A percentile compares a stretch with the other conserved stretches of the same genome.
phyloP scores from a whole-genome alignment of 2,329 filamentous ascomycete species.

The Hymenoscyphus albidus region DNA sequence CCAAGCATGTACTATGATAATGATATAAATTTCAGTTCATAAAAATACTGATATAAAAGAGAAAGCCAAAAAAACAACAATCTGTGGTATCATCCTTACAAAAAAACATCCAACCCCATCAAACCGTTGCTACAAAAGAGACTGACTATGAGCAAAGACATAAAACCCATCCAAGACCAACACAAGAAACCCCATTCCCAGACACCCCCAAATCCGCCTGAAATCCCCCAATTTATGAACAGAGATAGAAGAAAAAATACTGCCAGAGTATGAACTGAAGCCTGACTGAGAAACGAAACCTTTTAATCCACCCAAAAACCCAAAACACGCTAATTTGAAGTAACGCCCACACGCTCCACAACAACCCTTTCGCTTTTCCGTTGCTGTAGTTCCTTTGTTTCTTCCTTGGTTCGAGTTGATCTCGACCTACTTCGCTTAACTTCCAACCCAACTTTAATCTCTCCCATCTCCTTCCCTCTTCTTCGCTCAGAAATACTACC shows the following conservation, averaged over 20 bases:
- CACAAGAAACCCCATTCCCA: neutral
- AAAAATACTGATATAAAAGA: neutral
- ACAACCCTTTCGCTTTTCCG: slow-evolving; percentile 53
- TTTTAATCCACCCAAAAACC: neutral
- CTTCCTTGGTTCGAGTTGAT: slow-evolving; percentile 8
- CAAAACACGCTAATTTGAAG: slow-evolving; percentile 12
- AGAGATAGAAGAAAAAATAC: slow-evolving; percentile 9
- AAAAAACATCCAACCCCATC: neutral
- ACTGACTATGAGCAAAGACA: neutral
- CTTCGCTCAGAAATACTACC: slow-evolving; percentile 36
- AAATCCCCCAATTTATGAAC: neutral
- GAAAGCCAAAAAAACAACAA: neutral
- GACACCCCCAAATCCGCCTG: neutral
- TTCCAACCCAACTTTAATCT: slow-evolving; percentile 28
- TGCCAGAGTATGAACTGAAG: slow-evolving; percentile 13
- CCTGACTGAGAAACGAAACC: neutral
- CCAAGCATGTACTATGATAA: neutral
- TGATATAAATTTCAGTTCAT: neutral
- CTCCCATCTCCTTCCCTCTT: slow-evolving; percentile 19
- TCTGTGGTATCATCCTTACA: slow-evolving; percentile 2
- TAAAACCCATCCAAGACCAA: neutral
- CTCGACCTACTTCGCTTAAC: slow-evolving; percentile 18
- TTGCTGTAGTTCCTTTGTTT: slow-evolving; percentile 37
- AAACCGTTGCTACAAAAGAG: neutral
- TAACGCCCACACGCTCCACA: slow-evolving; percentile 40